Base-by-base conservation (phyloP, 2,329 filamentous ascomycete genomes). In the Ophiostoma sp. region DNA sequence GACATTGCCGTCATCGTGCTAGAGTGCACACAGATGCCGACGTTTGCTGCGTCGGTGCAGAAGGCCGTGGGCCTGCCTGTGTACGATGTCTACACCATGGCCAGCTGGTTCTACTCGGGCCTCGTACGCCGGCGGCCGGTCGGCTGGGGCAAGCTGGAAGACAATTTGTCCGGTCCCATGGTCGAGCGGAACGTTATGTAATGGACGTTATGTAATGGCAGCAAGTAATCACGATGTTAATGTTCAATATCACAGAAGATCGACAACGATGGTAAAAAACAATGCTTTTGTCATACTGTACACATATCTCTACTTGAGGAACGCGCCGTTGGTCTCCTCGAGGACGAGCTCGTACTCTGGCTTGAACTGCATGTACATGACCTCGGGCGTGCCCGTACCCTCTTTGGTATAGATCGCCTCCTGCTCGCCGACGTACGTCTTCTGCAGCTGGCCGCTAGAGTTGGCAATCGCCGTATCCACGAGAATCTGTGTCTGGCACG, bases 401-500 rank as follows among this genome's bases (percentile, higher is more conserved):
- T 63, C 58, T 14, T 63, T 63, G 36, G 58, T 72, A 70, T 76
- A 75, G 7, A 74, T 75, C 11, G 77, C 77, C 72, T 79, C 77
- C 40, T 76, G 75, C 69, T 78, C 76, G 67, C 73, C 74, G 70
- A 79, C 77, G 68, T 77, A 16, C 52, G 69, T 71, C 73, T 63
- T 63, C 1, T 63, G 58, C 38, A 70, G 71, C 11, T 62, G 36
- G n/a, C 27, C n/a, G 3, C 71, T 68, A 0, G 64, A 85, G 38
- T n/a, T 40, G 4, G 58, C 58, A 16, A 38, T 42, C 1, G 58
- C 58, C 0, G 85, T 84, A 74, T 89, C 86, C 7, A 83, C 82
- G 70, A 82, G 75, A 52, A 89, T 75, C 74, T 92, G 90, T 9
- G 88, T 81, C 67, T 87, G 82, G 72, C 89, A 92, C 8, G 84